Evolutionary conservation across 768 basidiomycete species (phyloP).

Genomic region (Epithele typhae): DNA sequence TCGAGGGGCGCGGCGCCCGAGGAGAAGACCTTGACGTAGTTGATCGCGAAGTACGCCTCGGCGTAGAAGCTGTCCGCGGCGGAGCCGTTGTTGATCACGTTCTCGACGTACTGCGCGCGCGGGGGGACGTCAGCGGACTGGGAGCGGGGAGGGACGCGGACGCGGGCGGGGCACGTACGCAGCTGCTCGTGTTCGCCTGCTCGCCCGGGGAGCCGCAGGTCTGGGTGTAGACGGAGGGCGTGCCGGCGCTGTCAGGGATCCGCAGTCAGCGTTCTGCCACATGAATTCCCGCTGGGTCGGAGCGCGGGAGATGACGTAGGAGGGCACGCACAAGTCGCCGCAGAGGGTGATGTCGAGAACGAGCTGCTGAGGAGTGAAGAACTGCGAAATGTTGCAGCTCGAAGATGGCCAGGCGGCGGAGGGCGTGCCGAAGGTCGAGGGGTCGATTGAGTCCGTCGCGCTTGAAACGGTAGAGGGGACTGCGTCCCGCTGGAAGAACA

Average conservation of each 20-base stretch:
- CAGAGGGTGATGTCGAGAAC: slow-evolving; percentile 58
- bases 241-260: slow-evolving; percentile 42
- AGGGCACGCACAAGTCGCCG: slow-evolving; percentile 37
- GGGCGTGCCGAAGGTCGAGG: slow-evolving; percentile 41
- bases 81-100: slow-evolving; percentile 43
- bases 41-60: slow-evolving; percentile 57
- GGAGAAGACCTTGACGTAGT: slow-evolving; percentile 51
- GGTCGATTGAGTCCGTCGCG: slow-evolving; percentile 32
- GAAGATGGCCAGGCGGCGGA: slow-evolving; percentile 38
- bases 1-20: slow-evolving; percentile 6
- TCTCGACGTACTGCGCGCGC: slow-evolving; percentile 36
- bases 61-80: slow-evolving; percentile 30
- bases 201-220: slow-evolving; percentile 33
- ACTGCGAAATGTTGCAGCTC: slow-evolving; percentile 40
- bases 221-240: slow-evolving; percentile 37
- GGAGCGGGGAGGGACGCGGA: neutral
- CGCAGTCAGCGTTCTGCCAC: neutral
- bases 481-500: slow-evolving; percentile 32
- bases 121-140: neutral
- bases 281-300: neutral
- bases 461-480: slow-evolving; percentile 33
- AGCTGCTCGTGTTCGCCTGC: slow-evolving; percentile 31
- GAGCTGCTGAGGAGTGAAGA: slow-evolving; percentile 46
- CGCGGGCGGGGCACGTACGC: slow-evolving; percentile 10
- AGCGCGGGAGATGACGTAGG: neutral